A percentile compares a stretch with the other conserved stretches of the same genome.
Evolutionary conservation across 225 moss, liverwort and hornwort genomes (phyloP).

Genomic region (Pleurozium schreberi): DNA sequence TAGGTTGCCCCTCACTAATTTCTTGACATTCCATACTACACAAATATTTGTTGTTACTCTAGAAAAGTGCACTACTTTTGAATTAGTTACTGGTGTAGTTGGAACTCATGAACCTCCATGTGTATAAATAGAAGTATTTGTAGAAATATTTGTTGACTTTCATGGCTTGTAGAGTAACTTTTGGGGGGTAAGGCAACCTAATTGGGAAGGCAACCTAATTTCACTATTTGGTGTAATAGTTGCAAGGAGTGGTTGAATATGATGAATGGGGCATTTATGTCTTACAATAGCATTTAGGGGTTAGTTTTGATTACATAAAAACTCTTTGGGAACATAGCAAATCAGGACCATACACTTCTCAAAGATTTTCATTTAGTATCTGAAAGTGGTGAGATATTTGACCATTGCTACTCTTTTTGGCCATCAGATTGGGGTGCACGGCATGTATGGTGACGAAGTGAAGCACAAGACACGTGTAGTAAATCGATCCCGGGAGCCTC

Average conservation of each 20-base stretch:
- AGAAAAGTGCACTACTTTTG: no score
- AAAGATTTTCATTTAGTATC: background rate
- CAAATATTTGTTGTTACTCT: no score
- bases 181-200: no score
- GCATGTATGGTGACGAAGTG: constrained; percentile 23
- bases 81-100: no score
- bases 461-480: constrained; percentile 14
- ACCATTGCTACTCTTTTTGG: background rate
- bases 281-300: background rate
- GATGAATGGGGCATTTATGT: background rate
- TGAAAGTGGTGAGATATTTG: background rate
- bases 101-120: no score
- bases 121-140: no score
- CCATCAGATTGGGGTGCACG: constrained; percentile 40
- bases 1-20: no score
- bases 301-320: background rate
- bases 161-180: no score
- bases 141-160: no score
- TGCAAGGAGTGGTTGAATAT: background rate
- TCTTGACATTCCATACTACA: no score
- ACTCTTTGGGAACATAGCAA: background rate
- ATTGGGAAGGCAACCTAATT: no score
- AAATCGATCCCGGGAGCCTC: constrained; percentile 24
- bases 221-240: no score
- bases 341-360: background rate